Percentiles rank a stretch among this genome's conserved stretches.
phyloP scores from a whole-genome alignment of 257 asterid species.

The Solanum neorickii region DNA sequence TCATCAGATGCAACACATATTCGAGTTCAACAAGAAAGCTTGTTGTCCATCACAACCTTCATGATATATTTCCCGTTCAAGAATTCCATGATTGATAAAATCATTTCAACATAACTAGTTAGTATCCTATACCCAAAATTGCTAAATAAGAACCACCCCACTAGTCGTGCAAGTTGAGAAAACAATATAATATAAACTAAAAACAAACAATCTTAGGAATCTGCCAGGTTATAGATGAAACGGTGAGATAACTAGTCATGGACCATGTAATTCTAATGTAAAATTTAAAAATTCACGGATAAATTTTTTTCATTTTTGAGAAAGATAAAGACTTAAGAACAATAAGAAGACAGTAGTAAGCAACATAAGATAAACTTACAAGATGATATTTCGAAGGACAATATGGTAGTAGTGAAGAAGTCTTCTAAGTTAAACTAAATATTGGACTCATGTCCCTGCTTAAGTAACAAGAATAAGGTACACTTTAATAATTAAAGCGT shows the following conservation, averaged over 20 bases:
- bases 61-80: background rate
- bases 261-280: too few relatives aligned
- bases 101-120: background rate
- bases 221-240: too few relatives aligned
- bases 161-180: background rate
- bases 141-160: background rate
- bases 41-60: background rate
- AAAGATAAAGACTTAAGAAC: background rate
- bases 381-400: background rate
- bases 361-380: background rate
- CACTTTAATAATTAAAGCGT: background rate
- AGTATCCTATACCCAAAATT: background rate
- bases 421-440: background rate
- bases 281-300: background rate
- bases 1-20: background rate
- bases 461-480: slow-evolving; percentile 8
- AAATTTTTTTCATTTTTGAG: background rate
- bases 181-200: background rate
- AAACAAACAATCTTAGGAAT: too few relatives aligned
- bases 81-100: background rate
- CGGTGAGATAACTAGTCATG: too few relatives aligned
- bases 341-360: background rate
- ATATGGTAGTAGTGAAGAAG: background rate
- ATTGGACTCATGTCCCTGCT: slow-evolving; percentile 39
- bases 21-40: background rate